Base-by-base conservation (phyloP, 176 grass and related monocot genomes). In the Ananas comosus region DNA sequence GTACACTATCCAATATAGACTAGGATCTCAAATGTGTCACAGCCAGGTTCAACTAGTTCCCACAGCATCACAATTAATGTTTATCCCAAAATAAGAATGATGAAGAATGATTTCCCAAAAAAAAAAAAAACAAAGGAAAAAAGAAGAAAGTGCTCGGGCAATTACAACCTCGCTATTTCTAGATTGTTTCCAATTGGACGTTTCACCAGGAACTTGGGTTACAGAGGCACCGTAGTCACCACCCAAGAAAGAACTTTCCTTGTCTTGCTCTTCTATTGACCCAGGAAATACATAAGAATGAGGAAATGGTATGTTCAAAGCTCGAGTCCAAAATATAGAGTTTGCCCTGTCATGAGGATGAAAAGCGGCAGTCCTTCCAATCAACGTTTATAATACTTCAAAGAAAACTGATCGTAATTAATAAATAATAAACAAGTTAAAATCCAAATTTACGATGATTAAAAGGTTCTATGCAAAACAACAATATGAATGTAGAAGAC, bases 321-420 rank as follows among this genome's bases (percentile, higher is more conserved):
- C 93, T 72, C 93, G 65, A 67, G 82, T 97, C 93, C 93, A 97
- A 70, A 97, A 97, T 80, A 97, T 85, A 28, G 89, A 92, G 65
- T 92, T 96, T 51, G 89, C 93, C 93, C 93, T 97, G 85, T 51
- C 21, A 16, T 66, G 59, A 27, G 65, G 7, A n/a, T n/a, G n/a
- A n/a, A n/a, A n/a, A n/a, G n/a, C n/a, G n/a, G n/a, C n/a, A n/a
- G n/a, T n/a, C n/a, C n/a, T n/a, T n/a, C n/a, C n/a, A n/a, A n/a
- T n/a, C n/a, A n/a, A n/a, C n/a, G n/a, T n/a, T n/a, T n/a, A n/a
- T n/a, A n/a, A n/a, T n/a, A n/a, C n/a, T n/a, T n/a, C n/a, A n/a
- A n/a, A n/a, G n/a, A n/a, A 58, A 53, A 66, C 33, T 42, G 33
- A 42, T 42, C 4, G 33, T 42, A 42, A 42, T 42, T 42, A 42